These are phyloP conservation scores for Staphylotrichum tortipilum DNA, from an alignment of 495 filamentous ascomycete species.

Conservation along the genomic window DNA sequence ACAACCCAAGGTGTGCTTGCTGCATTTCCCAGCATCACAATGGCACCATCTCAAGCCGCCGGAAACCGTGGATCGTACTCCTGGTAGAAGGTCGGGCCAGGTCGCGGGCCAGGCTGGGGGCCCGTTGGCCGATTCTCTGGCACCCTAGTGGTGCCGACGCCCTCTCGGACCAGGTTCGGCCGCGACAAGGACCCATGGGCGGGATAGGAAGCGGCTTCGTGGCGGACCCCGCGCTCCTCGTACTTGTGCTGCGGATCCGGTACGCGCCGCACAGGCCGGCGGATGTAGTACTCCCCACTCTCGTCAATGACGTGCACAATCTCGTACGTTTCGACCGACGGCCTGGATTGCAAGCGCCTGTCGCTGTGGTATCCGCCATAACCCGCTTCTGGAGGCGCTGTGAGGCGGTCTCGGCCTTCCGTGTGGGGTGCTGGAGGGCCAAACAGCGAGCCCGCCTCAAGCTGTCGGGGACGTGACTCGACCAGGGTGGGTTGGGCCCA, in stretches of 20 bases:
- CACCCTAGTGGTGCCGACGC: not conserved
- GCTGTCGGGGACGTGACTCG: no score
- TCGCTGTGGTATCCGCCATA: constrained; percentile 28
- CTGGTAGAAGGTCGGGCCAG: constrained; percentile 23
- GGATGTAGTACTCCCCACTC: constrained; percentile 37
- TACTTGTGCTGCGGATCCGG: constrained; percentile 15
- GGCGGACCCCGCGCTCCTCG: constrained; percentile 5
- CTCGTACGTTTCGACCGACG: constrained; percentile 32
- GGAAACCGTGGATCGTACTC: constrained; percentile 36
- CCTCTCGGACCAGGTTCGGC: not conserved
- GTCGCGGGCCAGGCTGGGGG: constrained; percentile 13
- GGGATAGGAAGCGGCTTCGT: constrained; percentile 6
- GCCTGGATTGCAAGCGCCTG: constrained; percentile 18
- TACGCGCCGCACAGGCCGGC: constrained; percentile 31
- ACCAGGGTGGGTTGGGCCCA: not conserved
- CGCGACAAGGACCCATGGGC: constrained; percentile 12
- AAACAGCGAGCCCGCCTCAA: constrained; percentile 14
- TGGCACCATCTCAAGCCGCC: constrained; percentile 4
- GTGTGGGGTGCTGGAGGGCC: constrained; percentile 5
- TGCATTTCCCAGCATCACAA: not conserved
- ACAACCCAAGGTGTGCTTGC: not conserved
- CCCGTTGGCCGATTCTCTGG: not conserved
- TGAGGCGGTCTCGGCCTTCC: constrained; percentile 9
- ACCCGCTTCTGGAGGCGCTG: constrained; percentile 19
- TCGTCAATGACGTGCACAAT: constrained; percentile 38